Conservation (phyloP, 139 green algal species). For the Parachlorella kessleri region DNA sequence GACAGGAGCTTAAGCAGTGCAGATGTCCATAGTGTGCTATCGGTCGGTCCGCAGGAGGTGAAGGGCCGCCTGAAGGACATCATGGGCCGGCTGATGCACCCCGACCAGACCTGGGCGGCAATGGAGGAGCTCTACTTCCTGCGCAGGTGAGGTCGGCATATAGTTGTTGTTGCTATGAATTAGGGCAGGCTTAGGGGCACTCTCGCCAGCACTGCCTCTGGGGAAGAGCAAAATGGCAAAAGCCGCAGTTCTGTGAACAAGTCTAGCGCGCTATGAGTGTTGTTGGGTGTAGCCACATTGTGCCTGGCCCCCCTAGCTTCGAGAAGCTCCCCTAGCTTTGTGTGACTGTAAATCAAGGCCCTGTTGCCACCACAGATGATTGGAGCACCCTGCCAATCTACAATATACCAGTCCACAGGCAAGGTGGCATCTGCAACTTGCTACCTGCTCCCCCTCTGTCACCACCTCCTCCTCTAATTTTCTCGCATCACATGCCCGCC, state of each 20-base stretch:
- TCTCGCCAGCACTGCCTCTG: not conserved
- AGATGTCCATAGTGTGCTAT: no score
- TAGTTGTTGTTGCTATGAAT: not conserved
- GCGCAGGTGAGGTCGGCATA: slow-evolving; percentile 3
- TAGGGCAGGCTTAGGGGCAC: no score
- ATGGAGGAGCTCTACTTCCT: slow-evolving; percentile 37
- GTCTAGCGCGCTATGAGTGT: no score
- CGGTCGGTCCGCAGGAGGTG: slow-evolving; percentile 20
- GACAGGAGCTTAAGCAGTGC: no score
- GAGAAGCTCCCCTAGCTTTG: not conserved
- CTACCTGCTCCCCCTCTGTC: not conserved
- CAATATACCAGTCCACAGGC: not conserved
- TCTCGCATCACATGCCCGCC: no score
- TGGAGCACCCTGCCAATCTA: not conserved
- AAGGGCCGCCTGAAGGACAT: slow-evolving; percentile 39
- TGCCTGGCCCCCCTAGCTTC: no score
- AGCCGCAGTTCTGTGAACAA: no score
- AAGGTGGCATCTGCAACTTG: not conserved
- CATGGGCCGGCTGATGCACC: slow-evolving; percentile 36
- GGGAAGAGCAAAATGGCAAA: no score
- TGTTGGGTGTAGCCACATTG: no score
- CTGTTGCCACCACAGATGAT: not conserved
- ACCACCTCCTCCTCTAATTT: no score
- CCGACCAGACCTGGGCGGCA: slow-evolving; percentile 15
- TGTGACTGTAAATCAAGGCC: not conserved